Conservation (phyloP, 257 asterid species). For the Linderniella brevidens region DNA sequence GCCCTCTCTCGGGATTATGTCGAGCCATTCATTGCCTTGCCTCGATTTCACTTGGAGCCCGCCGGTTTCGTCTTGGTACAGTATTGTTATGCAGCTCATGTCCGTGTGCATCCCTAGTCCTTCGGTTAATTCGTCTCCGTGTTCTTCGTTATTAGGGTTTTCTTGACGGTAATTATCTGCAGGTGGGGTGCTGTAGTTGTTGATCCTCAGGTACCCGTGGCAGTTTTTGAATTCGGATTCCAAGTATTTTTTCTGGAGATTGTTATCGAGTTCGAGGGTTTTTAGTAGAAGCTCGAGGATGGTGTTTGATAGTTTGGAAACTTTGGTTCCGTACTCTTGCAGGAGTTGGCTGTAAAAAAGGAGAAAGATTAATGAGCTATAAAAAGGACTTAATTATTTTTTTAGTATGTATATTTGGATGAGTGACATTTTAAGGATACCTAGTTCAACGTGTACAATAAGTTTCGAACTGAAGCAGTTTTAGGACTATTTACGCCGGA, state of each 20-base stretch:
- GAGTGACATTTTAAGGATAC: too few relatives aligned
- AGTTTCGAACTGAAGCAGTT: too few relatives aligned
- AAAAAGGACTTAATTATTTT: too few relatives aligned
- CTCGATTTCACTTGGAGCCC: slow-evolving; percentile 54
- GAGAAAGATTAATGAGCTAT: neutral
- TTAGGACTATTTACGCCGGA: too few relatives aligned
- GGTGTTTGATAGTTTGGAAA: slow-evolving; percentile 27
- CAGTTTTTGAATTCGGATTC: slow-evolving; percentile 36
- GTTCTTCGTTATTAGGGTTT: neutral
- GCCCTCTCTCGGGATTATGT: slow-evolving; percentile 37
- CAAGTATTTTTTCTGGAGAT: slow-evolving; percentile 16
- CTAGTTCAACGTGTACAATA: too few relatives aligned
- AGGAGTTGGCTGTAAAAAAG: slow-evolving; percentile 19
- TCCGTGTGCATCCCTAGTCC: slow-evolving; percentile 76
- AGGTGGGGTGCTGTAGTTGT: slow-evolving; percentile 37
- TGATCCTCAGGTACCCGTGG: slow-evolving; percentile 58
- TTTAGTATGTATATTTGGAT: too few relatives aligned
- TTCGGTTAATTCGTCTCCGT: slow-evolving; percentile 23
- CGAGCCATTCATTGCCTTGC: slow-evolving; percentile 38
- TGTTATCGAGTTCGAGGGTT: slow-evolving; percentile 22
- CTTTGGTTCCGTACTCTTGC: slow-evolving; percentile 45
- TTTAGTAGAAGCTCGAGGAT: slow-evolving; percentile 23
- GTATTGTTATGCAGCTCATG: slow-evolving; percentile 62
- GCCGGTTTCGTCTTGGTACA: slow-evolving; percentile 49
- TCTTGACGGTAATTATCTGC: too few relatives aligned